A percentile compares a stretch with the other conserved stretches of the same genome.
Conservation (phyloP, 2,329 filamentous ascomycete genomes). For the Aotearoamyces nothofagi region DNA sequence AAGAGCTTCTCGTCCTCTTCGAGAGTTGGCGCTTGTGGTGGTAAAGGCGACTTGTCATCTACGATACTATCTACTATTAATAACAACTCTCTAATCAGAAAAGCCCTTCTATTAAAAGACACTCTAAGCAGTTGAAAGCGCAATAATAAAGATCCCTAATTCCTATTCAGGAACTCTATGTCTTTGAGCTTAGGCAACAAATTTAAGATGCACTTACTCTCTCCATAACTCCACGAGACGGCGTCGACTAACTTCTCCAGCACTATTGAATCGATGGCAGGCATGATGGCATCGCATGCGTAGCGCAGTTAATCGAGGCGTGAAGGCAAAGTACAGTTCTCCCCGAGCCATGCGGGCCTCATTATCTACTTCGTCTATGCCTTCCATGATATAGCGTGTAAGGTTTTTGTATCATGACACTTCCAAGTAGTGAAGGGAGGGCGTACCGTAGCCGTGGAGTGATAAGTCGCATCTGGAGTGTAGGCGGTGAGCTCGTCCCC, state of each 20-base stretch:
- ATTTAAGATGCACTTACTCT: constrained; percentile 37
- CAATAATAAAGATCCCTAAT: no score
- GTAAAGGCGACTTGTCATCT: constrained; percentile 45
- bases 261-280: constrained; percentile 46
- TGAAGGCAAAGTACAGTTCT: constrained; percentile 62
- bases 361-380: constrained; percentile 30
- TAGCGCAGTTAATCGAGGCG: constrained; percentile 47
- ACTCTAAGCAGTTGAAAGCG: no score
- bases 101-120: no score
- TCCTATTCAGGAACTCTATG: constrained; percentile 1
- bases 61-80: constrained; percentile 36
- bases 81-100: no score
- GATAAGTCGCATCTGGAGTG: no score
- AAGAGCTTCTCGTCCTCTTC: constrained; percentile 53
- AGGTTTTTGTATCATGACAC: background rate
- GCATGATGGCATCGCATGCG: constrained; percentile 48
- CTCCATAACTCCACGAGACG: constrained; percentile 52
- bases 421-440: no score
- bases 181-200: background rate
- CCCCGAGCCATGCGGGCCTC: constrained; percentile 43
- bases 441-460: no score
- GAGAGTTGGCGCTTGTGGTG: constrained; percentile 36
- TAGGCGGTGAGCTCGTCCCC: no score
- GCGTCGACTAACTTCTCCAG: constrained; percentile 43
- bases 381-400: constrained; percentile 2